phyloP scores from a whole-genome alignment of 2,329 filamentous ascomycete species.

The Chaetothyriales sp. region DNA sequence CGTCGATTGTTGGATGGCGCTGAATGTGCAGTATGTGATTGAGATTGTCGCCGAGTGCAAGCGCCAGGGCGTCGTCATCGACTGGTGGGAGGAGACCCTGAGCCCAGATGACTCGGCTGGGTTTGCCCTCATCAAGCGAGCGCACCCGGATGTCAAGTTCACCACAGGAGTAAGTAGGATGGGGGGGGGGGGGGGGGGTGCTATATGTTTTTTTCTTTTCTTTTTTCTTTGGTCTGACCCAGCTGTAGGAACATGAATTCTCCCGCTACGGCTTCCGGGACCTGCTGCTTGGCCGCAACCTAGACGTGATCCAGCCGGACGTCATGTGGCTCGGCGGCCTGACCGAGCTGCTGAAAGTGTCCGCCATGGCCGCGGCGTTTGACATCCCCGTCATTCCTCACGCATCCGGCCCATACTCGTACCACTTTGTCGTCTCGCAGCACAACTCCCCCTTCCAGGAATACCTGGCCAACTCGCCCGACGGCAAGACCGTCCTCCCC shows the following conservation, averaged over 20 bases:
- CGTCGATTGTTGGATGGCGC: constrained; percentile 94
- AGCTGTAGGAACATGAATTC: constrained; percentile 63
- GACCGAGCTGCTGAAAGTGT: constrained; percentile 80
- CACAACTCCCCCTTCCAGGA: constrained; percentile 90
- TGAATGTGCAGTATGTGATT: constrained; percentile 86
- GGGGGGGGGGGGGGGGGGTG: too few relatives aligned
- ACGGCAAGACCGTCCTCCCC: constrained; percentile 75
- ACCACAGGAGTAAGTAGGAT: constrained; percentile 49
- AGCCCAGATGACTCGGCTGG: constrained; percentile 85
- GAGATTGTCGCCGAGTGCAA: constrained; percentile 72
- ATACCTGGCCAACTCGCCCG: constrained; percentile 83
- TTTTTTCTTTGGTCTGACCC: not conserved
- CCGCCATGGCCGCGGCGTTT: constrained; percentile 79
- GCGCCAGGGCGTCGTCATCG: constrained; percentile 67
- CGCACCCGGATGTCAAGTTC: constrained; percentile 81
- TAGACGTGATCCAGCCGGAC: constrained; percentile 89
- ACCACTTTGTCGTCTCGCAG: constrained; percentile 90
- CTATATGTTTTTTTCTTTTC: not conserved
- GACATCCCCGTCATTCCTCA: constrained; percentile 93
- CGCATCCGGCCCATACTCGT: constrained; percentile 83
- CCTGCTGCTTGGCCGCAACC: constrained; percentile 75
- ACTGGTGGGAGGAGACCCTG: constrained; percentile 96
- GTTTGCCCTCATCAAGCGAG: constrained; percentile 75
- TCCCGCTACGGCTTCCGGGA: constrained; percentile 90
- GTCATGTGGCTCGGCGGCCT: constrained; percentile 95